Percentiles rank a stretch among this genome's conserved stretches.
Evolutionary conservation across 1,284 basidiomycete species (phyloP).

Genomic region (Tilletia indica): DNA sequence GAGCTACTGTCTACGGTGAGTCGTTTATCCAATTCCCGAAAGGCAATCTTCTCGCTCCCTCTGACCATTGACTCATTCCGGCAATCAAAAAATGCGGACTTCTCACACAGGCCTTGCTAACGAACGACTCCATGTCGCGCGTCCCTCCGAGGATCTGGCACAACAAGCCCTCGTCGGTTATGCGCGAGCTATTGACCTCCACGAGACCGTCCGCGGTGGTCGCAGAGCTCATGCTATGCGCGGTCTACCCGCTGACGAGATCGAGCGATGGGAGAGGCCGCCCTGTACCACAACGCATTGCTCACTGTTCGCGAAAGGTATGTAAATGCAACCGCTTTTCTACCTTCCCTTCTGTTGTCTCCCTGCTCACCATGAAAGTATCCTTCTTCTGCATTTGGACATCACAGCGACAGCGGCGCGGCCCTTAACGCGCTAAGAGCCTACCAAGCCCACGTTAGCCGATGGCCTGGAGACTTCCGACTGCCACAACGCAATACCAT

Average conservation of each 20-base stretch:
- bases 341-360: background rate
- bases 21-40: background rate
- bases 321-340: background rate
- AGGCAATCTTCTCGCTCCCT: background rate
- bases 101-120: constrained; percentile 39
- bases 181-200: constrained; percentile 47
- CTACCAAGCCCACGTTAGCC: constrained; percentile 49
- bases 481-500: constrained; percentile 51
- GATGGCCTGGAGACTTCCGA: constrained; percentile 51
- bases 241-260: constrained; percentile 48
- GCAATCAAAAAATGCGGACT: background rate
- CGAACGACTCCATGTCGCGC: constrained; percentile 38
- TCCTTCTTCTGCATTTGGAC: too few species aligned
- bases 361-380: too few species aligned
- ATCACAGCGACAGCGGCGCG: constrained; percentile 27
- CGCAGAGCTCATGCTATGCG: constrained; percentile 44
- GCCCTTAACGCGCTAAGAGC: constrained; percentile 46
- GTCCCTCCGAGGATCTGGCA: constrained; percentile 34
- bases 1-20: constrained; percentile 42
- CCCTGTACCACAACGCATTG: constrained; percentile 51
- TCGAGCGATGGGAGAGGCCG: constrained; percentile 52
- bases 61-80: background rate
- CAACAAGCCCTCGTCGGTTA: constrained; percentile 47
- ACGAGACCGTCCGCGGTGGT: constrained; percentile 47
- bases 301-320: constrained; percentile 38